A percentile compares a stretch with the other conserved stretches of the same genome.
phyloP scores from a whole-genome alignment of 139 green algal species.

The Auxenochlorella protothecoides region DNA sequence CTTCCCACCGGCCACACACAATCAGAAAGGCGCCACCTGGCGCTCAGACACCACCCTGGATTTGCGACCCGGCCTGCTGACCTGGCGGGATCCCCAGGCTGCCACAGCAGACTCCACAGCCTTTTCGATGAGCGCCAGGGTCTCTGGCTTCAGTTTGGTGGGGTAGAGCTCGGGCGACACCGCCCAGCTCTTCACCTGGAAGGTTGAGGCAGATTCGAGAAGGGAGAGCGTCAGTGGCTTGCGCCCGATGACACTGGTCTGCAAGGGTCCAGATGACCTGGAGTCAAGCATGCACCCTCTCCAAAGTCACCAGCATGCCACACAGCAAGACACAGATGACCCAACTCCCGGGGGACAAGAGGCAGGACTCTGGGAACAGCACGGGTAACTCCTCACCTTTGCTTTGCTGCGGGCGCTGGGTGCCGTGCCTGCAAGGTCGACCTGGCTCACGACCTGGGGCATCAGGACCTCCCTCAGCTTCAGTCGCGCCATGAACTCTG shows the following conservation, averaged over 20 bases:
- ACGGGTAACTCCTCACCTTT: too few species aligned
- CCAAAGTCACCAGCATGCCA: background rate
- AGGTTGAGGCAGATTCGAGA: too few species aligned
- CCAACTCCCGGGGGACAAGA: background rate
- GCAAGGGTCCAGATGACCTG: too few species aligned
- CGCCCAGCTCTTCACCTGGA: constrained; percentile 39
- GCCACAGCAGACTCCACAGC: constrained; percentile 20
- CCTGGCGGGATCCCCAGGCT: constrained; percentile 33
- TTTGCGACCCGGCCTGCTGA: too few species aligned
- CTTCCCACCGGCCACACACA: too few species aligned
- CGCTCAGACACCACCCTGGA: too few species aligned
- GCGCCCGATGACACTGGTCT: too few species aligned
- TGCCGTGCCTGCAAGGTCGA: constrained; percentile 20
- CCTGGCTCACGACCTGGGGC: constrained; percentile 51
- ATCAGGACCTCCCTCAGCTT: constrained; percentile 90
- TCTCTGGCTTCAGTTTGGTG: constrained; percentile 52
- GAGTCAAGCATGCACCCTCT: background rate
- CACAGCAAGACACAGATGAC: background rate
- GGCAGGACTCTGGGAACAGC: background rate
- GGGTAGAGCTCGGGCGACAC: constrained; percentile 69
- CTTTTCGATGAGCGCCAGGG: constrained; percentile 12
- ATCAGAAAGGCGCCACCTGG: too few species aligned
- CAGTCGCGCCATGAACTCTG: constrained; percentile 78
- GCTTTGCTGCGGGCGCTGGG: constrained; percentile 3
- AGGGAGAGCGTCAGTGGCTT: too few species aligned